Evolutionary conservation across 805 yeast species (phyloP).

Genomic region (Saturnispora diversa): DNA sequence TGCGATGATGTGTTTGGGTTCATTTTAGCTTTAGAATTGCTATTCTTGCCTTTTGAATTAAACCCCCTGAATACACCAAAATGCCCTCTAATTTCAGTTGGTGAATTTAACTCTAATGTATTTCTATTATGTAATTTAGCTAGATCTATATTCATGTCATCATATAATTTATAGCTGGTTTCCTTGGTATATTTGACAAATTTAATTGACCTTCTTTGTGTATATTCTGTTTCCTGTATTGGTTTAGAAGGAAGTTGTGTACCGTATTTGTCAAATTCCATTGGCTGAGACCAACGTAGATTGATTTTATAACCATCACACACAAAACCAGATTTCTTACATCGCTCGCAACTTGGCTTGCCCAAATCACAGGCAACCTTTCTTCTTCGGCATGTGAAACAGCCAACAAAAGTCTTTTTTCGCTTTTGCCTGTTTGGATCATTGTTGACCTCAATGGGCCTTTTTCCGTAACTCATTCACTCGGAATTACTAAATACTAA

Average conservation of each 20-base stretch:
- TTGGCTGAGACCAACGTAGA: conserved; percentile 66
- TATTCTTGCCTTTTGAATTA: conserved; percentile 14
- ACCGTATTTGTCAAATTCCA: conserved; percentile 42
- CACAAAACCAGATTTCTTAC: conserved; percentile 53
- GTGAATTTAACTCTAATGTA: conserved; percentile 31
- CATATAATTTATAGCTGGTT: conserved; percentile 57
- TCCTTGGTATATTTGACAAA: conserved; percentile 64
- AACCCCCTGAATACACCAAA: conserved; percentile 71
- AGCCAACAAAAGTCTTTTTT: conserved; percentile 76
- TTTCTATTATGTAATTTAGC: conserved; percentile 44
- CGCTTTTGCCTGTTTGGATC: conserved; percentile 24
- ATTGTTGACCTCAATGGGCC: background rate
- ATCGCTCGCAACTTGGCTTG: conserved; percentile 64
- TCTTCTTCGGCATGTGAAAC: conserved; percentile 78
- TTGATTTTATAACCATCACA: conserved; percentile 84
- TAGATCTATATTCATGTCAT: conserved; percentile 72
- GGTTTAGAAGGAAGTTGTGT: conserved; percentile 29
- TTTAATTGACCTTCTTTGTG: conserved; percentile 62
- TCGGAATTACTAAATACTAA: too few species aligned
- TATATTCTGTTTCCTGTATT: conserved; percentile 40
- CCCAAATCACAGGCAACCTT: conserved; percentile 74
- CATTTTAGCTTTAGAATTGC: background rate
- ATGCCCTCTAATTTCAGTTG: conserved; percentile 45
- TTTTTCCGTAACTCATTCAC: too few species aligned
- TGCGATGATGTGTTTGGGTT: background rate